Evolutionary conservation across 2,329 filamentous ascomycete genomes (phyloP), one percentile per base, ranked within the genome.

Genomic region (Monosporascus sp.): DNA sequence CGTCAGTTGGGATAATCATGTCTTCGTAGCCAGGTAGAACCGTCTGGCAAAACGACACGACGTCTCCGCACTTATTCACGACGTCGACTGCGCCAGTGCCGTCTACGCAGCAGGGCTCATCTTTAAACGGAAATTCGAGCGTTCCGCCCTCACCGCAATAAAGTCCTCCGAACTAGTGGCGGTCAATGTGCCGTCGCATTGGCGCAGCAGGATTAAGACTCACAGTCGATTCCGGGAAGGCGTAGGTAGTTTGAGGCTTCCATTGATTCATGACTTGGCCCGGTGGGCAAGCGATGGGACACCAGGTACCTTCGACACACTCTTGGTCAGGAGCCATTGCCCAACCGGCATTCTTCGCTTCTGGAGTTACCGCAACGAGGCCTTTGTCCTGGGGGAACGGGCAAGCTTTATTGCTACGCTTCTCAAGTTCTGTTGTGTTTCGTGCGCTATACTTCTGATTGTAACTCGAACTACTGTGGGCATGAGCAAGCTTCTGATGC

Each of bases 261-360:
- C 89, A 92, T 69, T 93, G 89, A 57, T 84, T 82, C 77, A 88
- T 89, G 27, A 92, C 82, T 74, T 89, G 81, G 54, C 88, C 88
- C 0, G 88, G 69, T 54, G 85, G 86, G 68, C 89, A 92, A 50
- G 89, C 88, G 67, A 88, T 85, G 2, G 89, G 89, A 65, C 89
- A 92, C 70, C 86, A 91, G 59, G 68, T 80, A 54, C 83, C 86
- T 5, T 83, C 79, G 54, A 74, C 75, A 68, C 89, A 92, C 51
- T 79, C 68, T 66, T 88, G 81, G 68, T 92, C 84, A 4, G 88
- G 88, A 62, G 85, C 88, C 82, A 92, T 84, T 42, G 88, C 89
- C 84, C 88, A 93, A 56, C 89, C 89, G 48, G 76, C 85, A 71
- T 93, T 93, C 66, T 72, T 65, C 44, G 68, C 67, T 50, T 73